A percentile compares a stretch with the other conserved stretches of the same genome.
Evolutionary conservation across 768 basidiomycete genomes (phyloP).

Genomic region (Kondoa subrosea): DNA sequence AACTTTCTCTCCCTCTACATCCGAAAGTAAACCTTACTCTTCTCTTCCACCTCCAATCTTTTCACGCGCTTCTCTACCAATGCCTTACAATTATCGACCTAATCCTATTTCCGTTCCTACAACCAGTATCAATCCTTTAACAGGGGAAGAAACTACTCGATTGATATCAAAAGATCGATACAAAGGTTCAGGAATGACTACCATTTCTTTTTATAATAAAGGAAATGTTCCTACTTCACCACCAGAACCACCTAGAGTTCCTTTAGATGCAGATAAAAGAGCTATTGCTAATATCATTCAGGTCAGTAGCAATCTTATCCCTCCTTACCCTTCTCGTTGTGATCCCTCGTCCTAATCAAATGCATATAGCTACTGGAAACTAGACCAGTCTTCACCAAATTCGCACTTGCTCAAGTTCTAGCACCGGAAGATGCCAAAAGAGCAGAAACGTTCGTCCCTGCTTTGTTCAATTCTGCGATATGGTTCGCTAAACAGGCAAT

Average conservation of each 20-base stretch:
- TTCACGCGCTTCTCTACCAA: slow-evolving; percentile 56
- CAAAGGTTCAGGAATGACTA: slow-evolving; percentile 40
- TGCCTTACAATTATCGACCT: background rate
- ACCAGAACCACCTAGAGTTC: slow-evolving; percentile 34
- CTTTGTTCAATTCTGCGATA: background rate
- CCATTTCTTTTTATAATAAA: slow-evolving; percentile 16
- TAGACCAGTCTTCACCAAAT: slow-evolving; percentile 79
- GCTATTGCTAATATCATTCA: slow-evolving; percentile 32
- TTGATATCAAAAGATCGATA: slow-evolving; percentile 74
- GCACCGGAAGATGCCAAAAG: slow-evolving; percentile 49
- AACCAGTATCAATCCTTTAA: slow-evolving; percentile 46
- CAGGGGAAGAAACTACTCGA: slow-evolving; percentile 61
- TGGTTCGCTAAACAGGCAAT: slow-evolving; percentile 11
- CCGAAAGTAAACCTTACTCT: slow-evolving; percentile 37
- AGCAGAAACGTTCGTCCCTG: slow-evolving; percentile 49
- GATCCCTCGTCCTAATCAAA: slow-evolving; percentile 9
- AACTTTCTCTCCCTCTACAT: slow-evolving; percentile 36
- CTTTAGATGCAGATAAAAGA: slow-evolving; percentile 46
- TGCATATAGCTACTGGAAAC: slow-evolving; percentile 46
- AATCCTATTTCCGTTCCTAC: slow-evolving; percentile 33
- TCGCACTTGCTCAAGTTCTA: slow-evolving; percentile 68
- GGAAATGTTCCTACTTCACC: slow-evolving; percentile 25
- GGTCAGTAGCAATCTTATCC: background rate
- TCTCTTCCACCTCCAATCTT: slow-evolving; percentile 80
- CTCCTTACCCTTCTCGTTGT: too few species aligned